Evolutionary conservation across 805 yeast species (phyloP).

Genomic region (Saccharomycopsis microspora): DNA sequence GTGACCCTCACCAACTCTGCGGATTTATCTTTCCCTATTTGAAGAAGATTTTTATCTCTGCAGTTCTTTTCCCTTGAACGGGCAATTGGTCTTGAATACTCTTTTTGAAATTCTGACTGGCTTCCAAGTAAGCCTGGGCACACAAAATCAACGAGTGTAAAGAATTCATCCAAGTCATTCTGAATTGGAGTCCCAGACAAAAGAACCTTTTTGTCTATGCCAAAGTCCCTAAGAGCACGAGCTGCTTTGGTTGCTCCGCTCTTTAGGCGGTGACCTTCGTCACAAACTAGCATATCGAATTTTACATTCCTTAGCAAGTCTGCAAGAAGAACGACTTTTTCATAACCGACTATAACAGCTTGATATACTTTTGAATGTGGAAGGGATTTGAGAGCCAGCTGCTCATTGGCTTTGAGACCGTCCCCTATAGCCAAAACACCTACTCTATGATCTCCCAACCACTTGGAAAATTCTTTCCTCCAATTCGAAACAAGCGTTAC

Average conservation of each 20-base stretch:
- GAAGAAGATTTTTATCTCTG: slow-evolving; percentile 33
- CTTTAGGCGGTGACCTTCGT: slow-evolving; percentile 90
- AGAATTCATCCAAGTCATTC: slow-evolving; percentile 80
- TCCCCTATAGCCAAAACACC: slow-evolving; percentile 53
- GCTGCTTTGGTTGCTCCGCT: slow-evolving; percentile 62
- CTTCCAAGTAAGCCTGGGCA: slow-evolving; percentile 77
- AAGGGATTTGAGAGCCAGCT: slow-evolving; percentile 45
- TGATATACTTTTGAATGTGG: slow-evolving; percentile 65
- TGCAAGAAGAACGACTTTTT: slow-evolving; percentile 49
- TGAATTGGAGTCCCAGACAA: slow-evolving; percentile 91
- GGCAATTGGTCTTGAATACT: slow-evolving; percentile 59
- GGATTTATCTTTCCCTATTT: slow-evolving; percentile 50
- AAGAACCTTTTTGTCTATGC: slow-evolving; percentile 46
- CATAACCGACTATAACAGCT: slow-evolving; percentile 81
- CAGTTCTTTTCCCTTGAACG: slow-evolving; percentile 55
- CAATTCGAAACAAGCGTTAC: slow-evolving; percentile 83
- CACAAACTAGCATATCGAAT: slow-evolving; percentile 74
- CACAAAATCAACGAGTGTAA: slow-evolving; percentile 65
- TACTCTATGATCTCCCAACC: slow-evolving; percentile 61
- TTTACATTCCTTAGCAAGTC: slow-evolving; percentile 21
- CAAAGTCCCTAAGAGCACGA: slow-evolving; percentile 44
- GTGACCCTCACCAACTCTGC: slow-evolving; percentile 56
- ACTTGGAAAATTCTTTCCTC: slow-evolving; percentile 79
- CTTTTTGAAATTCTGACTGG: slow-evolving; percentile 44
- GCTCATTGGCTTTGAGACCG: slow-evolving; percentile 37